These are phyloP conservation scores for Fusarium napiforme DNA, from an alignment of 2,329 filamentous ascomycete genomes.

Conservation along the genomic window DNA sequence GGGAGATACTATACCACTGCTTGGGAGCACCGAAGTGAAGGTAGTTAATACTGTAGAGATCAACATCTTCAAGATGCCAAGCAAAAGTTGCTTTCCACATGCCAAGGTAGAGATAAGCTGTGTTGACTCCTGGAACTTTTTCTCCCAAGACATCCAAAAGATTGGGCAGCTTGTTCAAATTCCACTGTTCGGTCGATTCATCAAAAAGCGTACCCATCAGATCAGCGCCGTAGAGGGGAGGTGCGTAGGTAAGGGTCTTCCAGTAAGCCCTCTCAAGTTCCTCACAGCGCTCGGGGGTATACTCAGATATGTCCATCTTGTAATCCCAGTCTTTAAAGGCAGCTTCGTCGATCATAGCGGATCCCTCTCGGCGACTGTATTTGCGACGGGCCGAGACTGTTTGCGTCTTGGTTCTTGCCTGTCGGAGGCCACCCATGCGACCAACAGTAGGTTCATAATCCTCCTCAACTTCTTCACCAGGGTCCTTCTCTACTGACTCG, in stretches of 20 bases:
- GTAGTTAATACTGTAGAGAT: conserved; percentile 99
- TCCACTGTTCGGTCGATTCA: conserved; percentile 86
- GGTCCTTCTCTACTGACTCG: conserved; percentile 63
- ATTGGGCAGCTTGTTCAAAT: conserved; percentile 93
- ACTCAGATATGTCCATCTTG: conserved; percentile 86
- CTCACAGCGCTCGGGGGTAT: conserved; percentile 89
- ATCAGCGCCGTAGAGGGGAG: conserved; percentile 94
- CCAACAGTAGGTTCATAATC: conserved; percentile 51
- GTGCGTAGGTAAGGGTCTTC: conserved; percentile 96
- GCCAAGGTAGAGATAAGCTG: conserved; percentile 94
- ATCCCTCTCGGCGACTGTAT: conserved; percentile 81
- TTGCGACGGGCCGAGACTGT: conserved; percentile 89
- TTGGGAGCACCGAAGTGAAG: conserved; percentile 98
- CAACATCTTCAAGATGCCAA: conserved; percentile 98
- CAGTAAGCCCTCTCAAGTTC: conserved; percentile 96
- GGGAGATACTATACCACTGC: conserved; percentile 99
- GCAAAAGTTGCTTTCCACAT: conserved; percentile 99
- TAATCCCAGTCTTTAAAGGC: conserved; percentile 94
- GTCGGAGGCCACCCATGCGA: conserved; percentile 62
- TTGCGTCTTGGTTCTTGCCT: conserved; percentile 70
- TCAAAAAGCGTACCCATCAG: conserved; percentile 96
- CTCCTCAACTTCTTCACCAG: conserved; percentile 58
- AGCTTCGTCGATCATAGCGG: conserved; percentile 85
- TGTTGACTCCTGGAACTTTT: conserved; percentile 97
- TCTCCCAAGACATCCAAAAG: conserved; percentile 92